phyloP scores from a whole-genome alignment of 441 rosid genomes.

The Eutrema salsugineum region DNA sequence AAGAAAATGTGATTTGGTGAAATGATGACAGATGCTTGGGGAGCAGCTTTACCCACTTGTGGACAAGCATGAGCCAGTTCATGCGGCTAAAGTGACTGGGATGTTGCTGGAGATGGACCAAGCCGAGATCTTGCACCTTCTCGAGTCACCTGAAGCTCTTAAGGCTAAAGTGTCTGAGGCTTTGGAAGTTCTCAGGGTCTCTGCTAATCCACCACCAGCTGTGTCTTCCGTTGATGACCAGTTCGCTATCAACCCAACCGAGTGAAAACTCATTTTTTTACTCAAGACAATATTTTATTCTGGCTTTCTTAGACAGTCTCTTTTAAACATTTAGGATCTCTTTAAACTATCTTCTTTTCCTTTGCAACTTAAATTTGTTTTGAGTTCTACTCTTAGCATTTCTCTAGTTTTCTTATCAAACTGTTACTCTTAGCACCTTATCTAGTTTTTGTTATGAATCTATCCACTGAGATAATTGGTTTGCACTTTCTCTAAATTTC shows the following conservation, averaged over 20 bases:
- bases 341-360: background rate
- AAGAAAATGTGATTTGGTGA: background rate
- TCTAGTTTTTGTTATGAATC: too few relatives aligned
- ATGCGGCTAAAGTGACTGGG: slow-evolving; percentile 67
- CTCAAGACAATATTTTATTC: background rate
- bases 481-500: background rate
- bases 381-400: background rate
- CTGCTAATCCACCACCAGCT: slow-evolving; percentile 18
- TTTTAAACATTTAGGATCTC: background rate
- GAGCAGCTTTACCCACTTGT: slow-evolving; percentile 71
- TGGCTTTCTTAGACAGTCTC: slow-evolving; percentile 1
- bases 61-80: slow-evolving; percentile 45
- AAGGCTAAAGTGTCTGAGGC: slow-evolving; percentile 73
- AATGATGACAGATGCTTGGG: slow-evolving; percentile 53
- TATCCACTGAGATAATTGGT: too few relatives aligned
- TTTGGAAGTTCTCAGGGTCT: slow-evolving; percentile 52
- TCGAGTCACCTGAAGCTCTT: slow-evolving; percentile 76
- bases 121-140: slow-evolving; percentile 66
- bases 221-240: slow-evolving; percentile 38
- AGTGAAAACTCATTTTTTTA: slow-evolving; percentile 24
- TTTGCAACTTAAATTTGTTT: slow-evolving; percentile 10
- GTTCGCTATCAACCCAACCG: slow-evolving; percentile 30
- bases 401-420: background rate
- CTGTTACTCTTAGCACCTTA: background rate
- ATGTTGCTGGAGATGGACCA: slow-evolving; percentile 92